A percentile compares a stretch with the other conserved stretches of the same genome.
Conservation (phyloP, 192 early-diverging fungal genomes). For the Backusella morwellensis region DNA sequence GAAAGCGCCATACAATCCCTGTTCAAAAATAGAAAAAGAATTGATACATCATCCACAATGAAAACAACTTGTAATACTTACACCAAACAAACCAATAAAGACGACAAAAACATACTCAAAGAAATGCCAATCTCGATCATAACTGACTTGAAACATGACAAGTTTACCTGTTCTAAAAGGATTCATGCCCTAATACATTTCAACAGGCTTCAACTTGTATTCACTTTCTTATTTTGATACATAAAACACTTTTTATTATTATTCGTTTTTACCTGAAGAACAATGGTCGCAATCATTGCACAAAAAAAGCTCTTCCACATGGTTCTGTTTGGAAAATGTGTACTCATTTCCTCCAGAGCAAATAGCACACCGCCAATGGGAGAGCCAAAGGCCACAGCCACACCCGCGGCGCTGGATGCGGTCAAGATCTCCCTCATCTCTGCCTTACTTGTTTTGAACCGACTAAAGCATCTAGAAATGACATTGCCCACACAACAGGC, state of each 20-base stretch:
- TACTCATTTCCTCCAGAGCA: constrained; percentile 83
- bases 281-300: constrained; percentile 92
- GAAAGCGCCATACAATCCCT: constrained; percentile 78
- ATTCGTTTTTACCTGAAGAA: constrained; percentile 59
- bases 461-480: constrained; percentile 70
- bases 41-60: neutral
- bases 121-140: constrained; percentile 92
- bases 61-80: constrained; percentile 22
- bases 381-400: constrained; percentile 96
- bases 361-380: constrained; percentile 88
- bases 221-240: neutral
- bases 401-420: constrained; percentile 91
- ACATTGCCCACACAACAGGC: constrained; percentile 93
- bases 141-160: constrained; percentile 93
- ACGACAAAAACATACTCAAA: constrained; percentile 88
- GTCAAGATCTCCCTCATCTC: constrained; percentile 82
- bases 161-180: constrained; percentile 96
- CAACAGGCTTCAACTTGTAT: neutral
- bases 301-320: constrained; percentile 98
- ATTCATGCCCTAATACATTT: constrained; percentile 63
- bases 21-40: neutral
- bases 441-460: constrained; percentile 82
- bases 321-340: constrained; percentile 91
- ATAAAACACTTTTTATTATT: no score
- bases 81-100: constrained; percentile 79